These are phyloP conservation scores for Eimeria praecox DNA, from an alignment of 169 alveolate genomes.

Conservation along the genomic window DNA sequence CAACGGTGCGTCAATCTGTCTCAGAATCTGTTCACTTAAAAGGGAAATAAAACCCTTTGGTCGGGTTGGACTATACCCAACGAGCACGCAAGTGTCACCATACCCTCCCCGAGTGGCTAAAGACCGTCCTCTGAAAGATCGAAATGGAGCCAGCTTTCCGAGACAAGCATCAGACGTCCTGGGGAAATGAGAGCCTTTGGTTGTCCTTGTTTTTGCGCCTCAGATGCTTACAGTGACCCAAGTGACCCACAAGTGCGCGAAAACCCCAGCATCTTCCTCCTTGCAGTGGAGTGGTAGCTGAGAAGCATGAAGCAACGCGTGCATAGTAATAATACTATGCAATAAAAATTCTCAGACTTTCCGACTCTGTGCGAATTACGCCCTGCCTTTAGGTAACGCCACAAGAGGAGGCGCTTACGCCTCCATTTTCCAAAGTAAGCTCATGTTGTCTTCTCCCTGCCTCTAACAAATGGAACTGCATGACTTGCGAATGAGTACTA, in stretches of 20 bases:
- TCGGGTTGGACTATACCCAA: not conserved
- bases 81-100: not conserved
- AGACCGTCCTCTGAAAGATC: not conserved
- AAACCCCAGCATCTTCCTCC: not conserved
- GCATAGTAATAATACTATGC: not conserved
- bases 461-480: not conserved
- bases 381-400: not conserved
- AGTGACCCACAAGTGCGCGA: slow-evolving; percentile 22
- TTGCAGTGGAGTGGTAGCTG: not conserved
- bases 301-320: not conserved
- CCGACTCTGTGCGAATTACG: not conserved
- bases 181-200: not conserved
- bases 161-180: not conserved
- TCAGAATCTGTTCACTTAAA: not conserved
- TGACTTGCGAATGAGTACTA: not conserved
- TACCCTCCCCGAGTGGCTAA: not conserved
- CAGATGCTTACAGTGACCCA: not conserved
- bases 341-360: not conserved
- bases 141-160: not conserved
- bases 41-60: not conserved
- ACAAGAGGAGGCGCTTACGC: not conserved
- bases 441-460: not conserved
- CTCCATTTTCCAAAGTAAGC: not conserved
- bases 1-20: not conserved
- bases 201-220: not conserved